Conservation (phyloP, 2,329 filamentous ascomycete genomes). For the Paramyrothecium roridum region DNA sequence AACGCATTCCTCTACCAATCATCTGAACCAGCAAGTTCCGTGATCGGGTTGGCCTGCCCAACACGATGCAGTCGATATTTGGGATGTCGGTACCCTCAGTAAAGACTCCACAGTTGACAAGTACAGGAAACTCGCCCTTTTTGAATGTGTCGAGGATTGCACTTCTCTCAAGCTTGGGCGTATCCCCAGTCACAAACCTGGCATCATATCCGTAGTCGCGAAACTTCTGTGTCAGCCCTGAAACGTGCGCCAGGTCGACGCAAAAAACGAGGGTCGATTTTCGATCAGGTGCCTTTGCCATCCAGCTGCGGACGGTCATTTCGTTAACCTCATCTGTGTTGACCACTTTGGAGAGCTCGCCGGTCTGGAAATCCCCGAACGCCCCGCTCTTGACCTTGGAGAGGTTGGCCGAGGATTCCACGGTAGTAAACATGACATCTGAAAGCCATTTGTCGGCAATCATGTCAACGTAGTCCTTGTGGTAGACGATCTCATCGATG, state of each 20-base stretch:
- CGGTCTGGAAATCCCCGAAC: conserved; percentile 73
- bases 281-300: conserved; percentile 67
- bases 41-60: conserved; percentile 85
- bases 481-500: conserved; percentile 95
- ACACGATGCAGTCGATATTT: conserved; percentile 89
- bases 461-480: conserved; percentile 69
- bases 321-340: conserved; percentile 82
- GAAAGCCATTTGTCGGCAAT: conserved; percentile 89
- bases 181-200: conserved; percentile 81
- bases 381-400: conserved; percentile 60
- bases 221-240: conserved; percentile 71
- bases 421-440: conserved; percentile 90
- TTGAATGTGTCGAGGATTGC: conserved; percentile 74
- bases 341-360: conserved; percentile 75
- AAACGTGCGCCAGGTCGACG: conserved; percentile 82
- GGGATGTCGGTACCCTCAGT: conserved; percentile 98
- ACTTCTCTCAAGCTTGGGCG: conserved; percentile 64
- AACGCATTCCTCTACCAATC: conserved; percentile 90
- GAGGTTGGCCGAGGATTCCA: conserved; percentile 78
- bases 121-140: conserved; percentile 73
- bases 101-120: conserved; percentile 94
- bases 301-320: conserved; percentile 82
- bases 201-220: conserved; percentile 77
- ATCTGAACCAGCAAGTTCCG: conserved; percentile 95
- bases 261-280: conserved; percentile 93